Evolutionary conservation across 177 flowering plant species (phyloP), one percentile per base, ranked within the genome.

Genomic region (Vitis hybrid): DNA sequence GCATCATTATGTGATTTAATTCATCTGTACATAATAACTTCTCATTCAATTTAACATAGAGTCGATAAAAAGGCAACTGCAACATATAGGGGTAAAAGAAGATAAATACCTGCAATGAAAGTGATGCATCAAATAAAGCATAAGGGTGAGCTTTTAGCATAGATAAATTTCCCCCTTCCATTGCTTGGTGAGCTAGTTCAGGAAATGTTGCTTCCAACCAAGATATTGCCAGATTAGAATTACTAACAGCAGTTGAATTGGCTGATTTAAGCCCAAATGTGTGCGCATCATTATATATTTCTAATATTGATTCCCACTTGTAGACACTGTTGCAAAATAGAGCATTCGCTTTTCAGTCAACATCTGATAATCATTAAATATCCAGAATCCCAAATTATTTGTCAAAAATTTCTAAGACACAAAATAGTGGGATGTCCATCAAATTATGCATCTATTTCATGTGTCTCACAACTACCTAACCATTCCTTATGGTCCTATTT

Each of bases 151-250:
- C 89, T 82, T 78, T 87, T 63, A 91, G 18, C 30, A 80, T 74
- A 74, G 75, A 61, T 2, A 69, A 57, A 66, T 80, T 82, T 63
- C 75, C 82, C 64, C 80, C 84, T 75, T 79, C 83, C n/a, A 60
- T 53, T 68, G 68, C 73, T 79, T 83, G 80, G 17, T 78, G 73
- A 58, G 68, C 66, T 64, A 96, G 71, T 67, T 88, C 92, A 56
- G 97, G 91, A 86, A 96, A 96, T 70, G 93, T 92, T 64, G 89
- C 87, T 85, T 93, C 97, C 81, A 93, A 82, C 99, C 99, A 93
- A 79, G 88, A 83, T 69, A 96, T 85, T 73, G 97, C 99, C 70
- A 87, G 66, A 73, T 76, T 90, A 63, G 95, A 86, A 78, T 88
- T 88, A 50, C 73, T 83, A 77, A 87, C 85, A 67, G 97, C 92